Conservation (phyloP, 306 rosid genomes). For the Cicer judaicum region DNA sequence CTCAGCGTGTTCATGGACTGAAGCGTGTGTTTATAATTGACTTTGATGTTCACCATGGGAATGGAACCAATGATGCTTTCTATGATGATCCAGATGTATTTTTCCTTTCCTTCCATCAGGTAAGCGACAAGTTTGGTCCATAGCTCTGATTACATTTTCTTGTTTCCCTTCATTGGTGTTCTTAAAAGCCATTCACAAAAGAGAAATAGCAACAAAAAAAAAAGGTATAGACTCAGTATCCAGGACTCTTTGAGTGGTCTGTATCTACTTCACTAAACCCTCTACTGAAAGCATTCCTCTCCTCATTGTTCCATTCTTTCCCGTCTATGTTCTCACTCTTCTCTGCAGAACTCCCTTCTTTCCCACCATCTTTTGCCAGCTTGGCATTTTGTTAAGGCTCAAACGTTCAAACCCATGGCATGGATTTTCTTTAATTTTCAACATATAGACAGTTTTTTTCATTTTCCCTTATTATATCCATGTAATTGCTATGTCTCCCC, state of each 20-base stretch:
- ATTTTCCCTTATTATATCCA: slow-evolving; percentile 3
- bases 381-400: background rate
- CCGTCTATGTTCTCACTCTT: background rate
- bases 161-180: slow-evolving; percentile 27
- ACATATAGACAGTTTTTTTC: background rate
- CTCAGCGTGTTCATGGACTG: slow-evolving; percentile 81
- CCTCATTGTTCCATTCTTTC: slow-evolving; percentile 4
- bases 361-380: slow-evolving; percentile 1
- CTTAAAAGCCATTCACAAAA: slow-evolving; percentile 33
- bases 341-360: background rate
- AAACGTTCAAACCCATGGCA: background rate
- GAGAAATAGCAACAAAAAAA: background rate
- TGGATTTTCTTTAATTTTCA: slow-evolving; percentile 8
- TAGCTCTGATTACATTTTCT: background rate
- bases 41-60: slow-evolving; percentile 95
- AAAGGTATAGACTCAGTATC: background rate
- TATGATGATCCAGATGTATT: slow-evolving; percentile 84
- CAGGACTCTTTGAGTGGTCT: slow-evolving; percentile 15
- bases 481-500: background rate
- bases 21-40: slow-evolving; percentile 88
- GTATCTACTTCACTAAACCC: background rate
- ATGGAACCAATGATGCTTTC: slow-evolving; percentile 95
- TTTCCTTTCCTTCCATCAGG: slow-evolving; percentile 96
- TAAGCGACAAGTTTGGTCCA: slow-evolving; percentile 51
- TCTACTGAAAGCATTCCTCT: background rate